Evolutionary conservation across 2,329 filamentous ascomycete genomes (phyloP), one percentile per base, ranked within the genome.

Genomic region (Fusarium continuum): DNA sequence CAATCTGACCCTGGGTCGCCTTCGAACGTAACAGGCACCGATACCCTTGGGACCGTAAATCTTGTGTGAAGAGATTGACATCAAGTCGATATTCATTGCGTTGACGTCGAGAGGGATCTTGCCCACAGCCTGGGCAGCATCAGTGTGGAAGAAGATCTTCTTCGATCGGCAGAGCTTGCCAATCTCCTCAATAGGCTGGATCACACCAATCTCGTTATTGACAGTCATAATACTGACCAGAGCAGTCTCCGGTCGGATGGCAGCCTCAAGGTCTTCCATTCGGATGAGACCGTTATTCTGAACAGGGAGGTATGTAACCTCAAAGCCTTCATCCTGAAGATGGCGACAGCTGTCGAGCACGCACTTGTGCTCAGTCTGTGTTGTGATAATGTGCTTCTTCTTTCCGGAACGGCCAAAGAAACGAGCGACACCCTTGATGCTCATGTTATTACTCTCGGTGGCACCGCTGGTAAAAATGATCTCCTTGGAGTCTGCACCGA

Each of bases 381-480:
- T 92, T 20, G 95, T 99, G 77, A 99, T 93, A 73, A 99, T 94
- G 78, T 99, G 95, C 80, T 91, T 97, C 88, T 98, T 98, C 87
- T 97, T 97, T 71, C 93, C 93, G 3, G 87, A 88, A 55, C 92
- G 88, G 67, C 92, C 93, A 75, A 97, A 97, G 80, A 99, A 99
- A 64, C 94, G 86, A 17, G 95, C 93, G 8, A 99, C 94, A 64
- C 95, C 95, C 81, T 99, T 99, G 81, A 99, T 92, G 78, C 93
- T 97, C 95, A 99, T 99, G 73, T 99, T 99, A 80, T 99, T 99
- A 75, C 93, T 97, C 81, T 99, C 95, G 0, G 95, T 99, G 14
- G 95, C 95, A 51, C 95, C 95, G 72, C 93, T 97, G 7, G 95
- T 99, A 79, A 99, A 98, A 71, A 99, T 96, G 67, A 99, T 98